These are phyloP conservation scores for Arachnopeziza araneosa DNA, from an alignment of 2,329 filamentous ascomycete genomes.

Conservation along the genomic window DNA sequence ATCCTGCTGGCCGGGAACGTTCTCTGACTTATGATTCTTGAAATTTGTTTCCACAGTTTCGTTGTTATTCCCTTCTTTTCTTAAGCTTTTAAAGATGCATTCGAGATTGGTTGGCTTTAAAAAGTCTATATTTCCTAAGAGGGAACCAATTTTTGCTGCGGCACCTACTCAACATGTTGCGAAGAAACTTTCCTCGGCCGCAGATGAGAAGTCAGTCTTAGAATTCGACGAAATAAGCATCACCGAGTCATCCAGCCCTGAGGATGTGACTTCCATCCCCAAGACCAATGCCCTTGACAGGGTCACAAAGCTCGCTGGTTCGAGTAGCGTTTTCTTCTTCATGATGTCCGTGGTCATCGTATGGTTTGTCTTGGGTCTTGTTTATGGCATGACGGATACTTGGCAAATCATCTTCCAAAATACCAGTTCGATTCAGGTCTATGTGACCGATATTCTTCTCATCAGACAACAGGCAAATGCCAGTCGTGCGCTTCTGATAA, in stretches of 20 bases:
- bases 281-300: conserved; percentile 24
- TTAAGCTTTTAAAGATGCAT: conserved; percentile 9
- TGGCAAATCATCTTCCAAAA: conserved; percentile 36
- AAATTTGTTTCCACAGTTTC: neutral
- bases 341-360: conserved; percentile 29
- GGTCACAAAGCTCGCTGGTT: conserved; percentile 26
- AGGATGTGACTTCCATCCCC: conserved; percentile 5
- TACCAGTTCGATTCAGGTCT: conserved; percentile 33
- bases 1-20: neutral
- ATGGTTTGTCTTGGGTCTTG: conserved; percentile 31
- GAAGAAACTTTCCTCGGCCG: conserved; percentile 2
- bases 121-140: conserved; percentile 12
- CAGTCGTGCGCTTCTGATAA: conserved; percentile 27
- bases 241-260: neutral
- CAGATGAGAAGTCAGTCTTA: neutral
- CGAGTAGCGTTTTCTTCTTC: conserved; percentile 24
- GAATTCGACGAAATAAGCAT: neutral
- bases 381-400: conserved; percentile 29
- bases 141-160: conserved; percentile 12
- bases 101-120: conserved; percentile 10
- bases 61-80: neutral
- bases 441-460: conserved; percentile 35
- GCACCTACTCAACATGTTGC: conserved; percentile 14
- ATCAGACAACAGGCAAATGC: conserved; percentile 35
- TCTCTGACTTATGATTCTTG: neutral